phyloP scores from a whole-genome alignment of 495 filamentous ascomycete genomes.

The Neurospora tetrasperma region DNA sequence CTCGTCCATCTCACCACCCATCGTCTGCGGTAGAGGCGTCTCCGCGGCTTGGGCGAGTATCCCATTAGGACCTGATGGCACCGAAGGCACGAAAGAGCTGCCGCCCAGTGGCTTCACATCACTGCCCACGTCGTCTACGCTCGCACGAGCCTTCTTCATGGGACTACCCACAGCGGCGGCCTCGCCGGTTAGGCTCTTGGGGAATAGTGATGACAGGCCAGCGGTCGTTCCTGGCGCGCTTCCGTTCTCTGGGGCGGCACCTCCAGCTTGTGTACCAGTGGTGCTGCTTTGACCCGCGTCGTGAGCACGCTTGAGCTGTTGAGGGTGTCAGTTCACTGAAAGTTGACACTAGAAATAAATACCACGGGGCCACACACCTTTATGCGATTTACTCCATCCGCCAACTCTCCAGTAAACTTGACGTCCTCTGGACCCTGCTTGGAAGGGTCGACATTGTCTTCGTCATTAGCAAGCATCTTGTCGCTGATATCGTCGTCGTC shows the following conservation, averaged over 20 bases:
- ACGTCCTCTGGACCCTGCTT: conserved; percentile 64
- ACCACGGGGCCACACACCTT: conserved; percentile 50
- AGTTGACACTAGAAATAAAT: neutral
- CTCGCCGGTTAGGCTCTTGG: conserved; percentile 28
- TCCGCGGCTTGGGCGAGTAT: neutral
- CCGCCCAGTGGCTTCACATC: neutral
- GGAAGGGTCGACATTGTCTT: conserved; percentile 53
- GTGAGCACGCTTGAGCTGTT: conserved; percentile 88
- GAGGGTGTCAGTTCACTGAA: conserved; percentile 4
- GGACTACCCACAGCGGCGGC: conserved; percentile 58
- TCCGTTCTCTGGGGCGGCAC: conserved; percentile 28
- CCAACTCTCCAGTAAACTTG: conserved; percentile 70
- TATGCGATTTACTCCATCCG: conserved; percentile 84
- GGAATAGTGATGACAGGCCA: conserved; percentile 26
- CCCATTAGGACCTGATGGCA: neutral
- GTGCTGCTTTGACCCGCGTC: conserved; percentile 63
- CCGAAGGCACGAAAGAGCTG: neutral
- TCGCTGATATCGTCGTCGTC: conserved; percentile 67
- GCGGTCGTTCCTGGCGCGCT: conserved; percentile 17
- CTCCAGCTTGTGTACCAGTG: conserved; percentile 23
- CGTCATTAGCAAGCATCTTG: conserved; percentile 52
- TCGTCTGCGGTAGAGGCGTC: neutral
- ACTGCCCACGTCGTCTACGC: conserved; percentile 34
- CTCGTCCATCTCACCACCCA: neutral
- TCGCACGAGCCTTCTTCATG: conserved; percentile 72